Base-by-base conservation (phyloP, 768 basidiomycete genomes). In the Tricholoma sp. region DNA sequence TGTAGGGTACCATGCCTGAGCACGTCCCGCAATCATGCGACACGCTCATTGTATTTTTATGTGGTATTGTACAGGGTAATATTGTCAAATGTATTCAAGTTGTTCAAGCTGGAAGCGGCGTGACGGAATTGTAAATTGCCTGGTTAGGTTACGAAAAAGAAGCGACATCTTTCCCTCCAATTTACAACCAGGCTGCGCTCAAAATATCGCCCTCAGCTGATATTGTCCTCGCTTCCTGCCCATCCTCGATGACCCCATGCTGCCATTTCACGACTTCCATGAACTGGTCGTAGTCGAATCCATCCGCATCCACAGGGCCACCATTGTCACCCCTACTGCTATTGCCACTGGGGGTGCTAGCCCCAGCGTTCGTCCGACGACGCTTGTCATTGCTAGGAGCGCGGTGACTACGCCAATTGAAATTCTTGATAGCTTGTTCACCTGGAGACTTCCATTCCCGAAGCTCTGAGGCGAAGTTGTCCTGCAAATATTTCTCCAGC, bases 361-460 rank as follows among this genome's bases (percentile, higher is more conserved):
- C 31, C 57, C 33, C 57, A 54, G 44, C 20, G 29, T 50, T 53
- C 52, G 33, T 54, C 57, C 42, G 53, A 58, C 29, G 33, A 58
- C 32, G 37, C 52, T 37, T 50, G 41, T 13, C 42, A 28, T 50
- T 9, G n/a, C 6, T 50, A 52, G 9, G 24, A 57, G 36, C 52
- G 51, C 53, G 24, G 18, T 29, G 56, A 57, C 56, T 57, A 47
- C 45, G 56, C 56, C 55, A 56, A 49, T 31, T 51, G 55, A 6
- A 44, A 13, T 32, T 56, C 55, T 51, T 11, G 49, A 56, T 7
- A 48, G 55, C 20, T 39, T 39, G 47, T 28, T 51, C 49, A 56
- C 33, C 32, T 51, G 50, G 55, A 54, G 28, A 2, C 17, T 42
- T 54, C 53, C 53, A 54, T 24, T 12, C 37, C n/a, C n/a, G n/a